Conservation (phyloP, 129 eudicot species). For the Ambrosia trifida region DNA sequence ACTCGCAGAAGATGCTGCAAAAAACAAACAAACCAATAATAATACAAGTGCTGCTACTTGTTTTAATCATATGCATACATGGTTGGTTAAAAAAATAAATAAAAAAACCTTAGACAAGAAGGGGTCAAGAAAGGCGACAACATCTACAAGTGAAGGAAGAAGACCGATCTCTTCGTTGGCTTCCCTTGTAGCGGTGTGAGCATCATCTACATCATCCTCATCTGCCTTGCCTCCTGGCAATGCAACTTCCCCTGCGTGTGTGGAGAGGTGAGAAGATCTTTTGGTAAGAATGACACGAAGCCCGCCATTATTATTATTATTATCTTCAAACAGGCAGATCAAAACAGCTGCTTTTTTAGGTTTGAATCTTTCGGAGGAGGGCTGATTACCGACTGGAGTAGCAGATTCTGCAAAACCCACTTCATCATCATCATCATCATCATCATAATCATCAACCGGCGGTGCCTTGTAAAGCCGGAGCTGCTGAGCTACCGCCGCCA, state of each 20-base stretch:
- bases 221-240: conserved; percentile 97
- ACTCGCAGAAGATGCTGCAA: conserved; percentile 83
- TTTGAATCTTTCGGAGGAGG: conserved; percentile 42
- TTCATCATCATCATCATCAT: conserved; percentile 42
- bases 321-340: conserved; percentile 69
- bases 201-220: conserved; percentile 73
- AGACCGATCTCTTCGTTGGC: conserved; percentile 97
- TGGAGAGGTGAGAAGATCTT: conserved; percentile 68
- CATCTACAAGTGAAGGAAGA: conserved; percentile 81
- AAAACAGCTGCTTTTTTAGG: conserved; percentile 88
- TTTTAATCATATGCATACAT: not conserved
- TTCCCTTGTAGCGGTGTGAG: conserved; percentile 82
- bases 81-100: not conserved
- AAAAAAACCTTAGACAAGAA: conserved; percentile 88
- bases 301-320: conserved; percentile 44
- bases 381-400: conserved; percentile 37
- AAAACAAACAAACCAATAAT: not conserved
- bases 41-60: too few species aligned
- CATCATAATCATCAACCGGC: conserved; percentile 33
- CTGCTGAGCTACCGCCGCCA: conserved; percentile 53
- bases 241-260: conserved; percentile 93
- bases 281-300: conserved; percentile 79
- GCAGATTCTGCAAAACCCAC: conserved; percentile 39
- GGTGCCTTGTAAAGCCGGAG: conserved; percentile 69
- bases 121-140: conserved; percentile 84